Evolutionary conservation across 2,329 filamentous ascomycete species (phyloP), one percentile per base, ranked within the genome.

Genomic region (Verticillium tricorpus): DNA sequence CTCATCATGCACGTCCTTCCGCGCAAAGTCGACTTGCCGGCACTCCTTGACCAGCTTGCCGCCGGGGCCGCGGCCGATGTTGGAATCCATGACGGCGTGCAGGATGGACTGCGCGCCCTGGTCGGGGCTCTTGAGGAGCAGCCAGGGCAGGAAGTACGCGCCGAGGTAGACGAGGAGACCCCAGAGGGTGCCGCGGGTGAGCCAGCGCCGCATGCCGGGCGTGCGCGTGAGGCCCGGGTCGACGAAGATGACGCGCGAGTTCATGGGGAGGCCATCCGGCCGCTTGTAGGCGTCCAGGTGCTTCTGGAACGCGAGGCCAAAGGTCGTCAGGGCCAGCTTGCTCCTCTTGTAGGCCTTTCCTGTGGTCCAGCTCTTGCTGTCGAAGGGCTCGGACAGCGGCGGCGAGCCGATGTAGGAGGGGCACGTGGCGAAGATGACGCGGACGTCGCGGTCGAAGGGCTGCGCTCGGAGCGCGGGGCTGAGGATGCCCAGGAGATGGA

Each of bases 371-470:
- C 76, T 76, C 57, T 82, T 77, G 50, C 80, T 76, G 12, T 77
- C 75, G 25, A 82, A 60, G 63, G 76, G 80, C 8, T 85, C 83
- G 56, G 82, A 82, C 22, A 91, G 78, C 9, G 92, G 81, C 15
- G 88, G 88, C 4, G 90, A 91, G 1, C 85, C 86, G 67, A 97
- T 91, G 76, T 99, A 98, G 37, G 91, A 89, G 22, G 92, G 89
- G 74, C 96, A 99, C 0, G 91, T 96, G 1, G 91, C 83, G 67
- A 98, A 86, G 61, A 99, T 83, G 64, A 99, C 84, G 64, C 95
- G 85, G 17, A 99, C 92, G 74, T 99, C 95, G 69, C 95, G 87
- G 74, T 99, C 95, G 61, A 96, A 88, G 2, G 95, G 95, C 75
- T 99, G 95, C 1, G 91, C 92, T 67, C 92, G 87, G 63, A 99